Conservation (phyloP, 768 basidiomycete genomes). For the Coprinellus micaceus region DNA sequence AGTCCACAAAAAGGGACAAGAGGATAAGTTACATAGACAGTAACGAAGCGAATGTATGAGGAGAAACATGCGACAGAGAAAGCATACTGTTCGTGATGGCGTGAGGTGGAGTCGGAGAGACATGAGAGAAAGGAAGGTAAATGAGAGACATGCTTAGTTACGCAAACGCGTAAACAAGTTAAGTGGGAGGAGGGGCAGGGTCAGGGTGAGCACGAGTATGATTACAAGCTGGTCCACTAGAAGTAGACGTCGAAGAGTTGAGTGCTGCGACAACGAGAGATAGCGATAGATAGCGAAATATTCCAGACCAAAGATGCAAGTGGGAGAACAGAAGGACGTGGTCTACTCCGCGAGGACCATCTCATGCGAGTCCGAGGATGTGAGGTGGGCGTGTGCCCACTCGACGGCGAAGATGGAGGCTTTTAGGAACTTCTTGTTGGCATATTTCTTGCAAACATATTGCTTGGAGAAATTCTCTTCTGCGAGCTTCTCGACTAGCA, state of each 20-base stretch:
- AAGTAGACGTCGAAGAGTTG: slow-evolving; percentile 8
- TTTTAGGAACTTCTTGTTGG: slow-evolving; percentile 96
- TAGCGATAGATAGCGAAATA: slow-evolving; percentile 5
- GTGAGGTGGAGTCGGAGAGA: slow-evolving; percentile 20
- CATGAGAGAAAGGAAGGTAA: slow-evolving; percentile 8
- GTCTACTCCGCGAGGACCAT: slow-evolving; percentile 46
- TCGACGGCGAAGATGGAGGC: slow-evolving; percentile 76
- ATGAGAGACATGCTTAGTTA: neutral
- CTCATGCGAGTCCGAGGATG: slow-evolving; percentile 14
- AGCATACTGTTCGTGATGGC: slow-evolving; percentile 26
- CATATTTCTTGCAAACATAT: slow-evolving; percentile 94
- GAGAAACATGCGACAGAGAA: slow-evolving; percentile 15
- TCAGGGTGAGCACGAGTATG: neutral
- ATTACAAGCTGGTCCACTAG: slow-evolving; percentile 8
- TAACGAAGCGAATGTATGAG: slow-evolving; percentile 15
- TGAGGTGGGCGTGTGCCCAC: slow-evolving; percentile 58
- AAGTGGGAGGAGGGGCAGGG: neutral
- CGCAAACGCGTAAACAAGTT: neutral
- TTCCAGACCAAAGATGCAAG: slow-evolving; percentile 10
- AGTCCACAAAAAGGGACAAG: slow-evolving; percentile 15
- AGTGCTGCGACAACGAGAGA: slow-evolving; percentile 2
- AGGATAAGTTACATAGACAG: slow-evolving; percentile 14
- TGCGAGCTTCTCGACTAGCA: slow-evolving; percentile 79
- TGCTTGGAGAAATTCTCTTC: slow-evolving; percentile 77
- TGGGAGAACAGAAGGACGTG: neutral